phyloP scores from a whole-genome alignment of 257 asterid genomes.

The Thymus quinquecostatus region DNA sequence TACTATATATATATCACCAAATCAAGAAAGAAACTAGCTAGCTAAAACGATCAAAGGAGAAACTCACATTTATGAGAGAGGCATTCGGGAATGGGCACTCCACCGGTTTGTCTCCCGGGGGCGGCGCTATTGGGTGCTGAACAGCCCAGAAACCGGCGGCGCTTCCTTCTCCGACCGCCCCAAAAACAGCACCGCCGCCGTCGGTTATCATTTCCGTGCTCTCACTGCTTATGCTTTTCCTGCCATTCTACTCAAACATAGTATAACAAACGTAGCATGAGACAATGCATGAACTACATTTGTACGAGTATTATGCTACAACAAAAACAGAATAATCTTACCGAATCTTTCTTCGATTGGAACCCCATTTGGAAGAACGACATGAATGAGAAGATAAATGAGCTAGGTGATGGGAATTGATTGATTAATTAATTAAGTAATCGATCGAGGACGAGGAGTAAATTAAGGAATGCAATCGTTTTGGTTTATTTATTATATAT shows the following conservation, averaged over 20 bases:
- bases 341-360: slow-evolving; percentile 18
- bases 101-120: slow-evolving; percentile 32
- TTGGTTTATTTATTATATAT: too few relatives aligned
- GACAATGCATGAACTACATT: too few relatives aligned
- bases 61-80: slow-evolving; percentile 30
- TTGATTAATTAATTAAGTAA: too few relatives aligned
- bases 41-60: neutral
- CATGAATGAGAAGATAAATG: neutral
- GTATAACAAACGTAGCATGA: too few relatives aligned
- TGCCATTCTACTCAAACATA: neutral
- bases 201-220: neutral
- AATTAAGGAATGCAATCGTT: neutral
- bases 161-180: slow-evolving; percentile 18
- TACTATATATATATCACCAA: too few relatives aligned
- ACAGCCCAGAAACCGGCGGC: slow-evolving; percentile 24
- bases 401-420: neutral
- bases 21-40: neutral
- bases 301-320: neutral
- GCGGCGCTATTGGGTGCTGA: slow-evolving; percentile 37
- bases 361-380: slow-evolving; percentile 28
- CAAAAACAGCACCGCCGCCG: slow-evolving; percentile 3
- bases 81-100: slow-evolving; percentile 33
- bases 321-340: neutral
- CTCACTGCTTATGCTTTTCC: slow-evolving; percentile 29
- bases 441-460: neutral